Evolutionary conservation across 2,329 filamentous ascomycete species (phyloP).

Genomic region (Sclerotinia minor): DNA sequence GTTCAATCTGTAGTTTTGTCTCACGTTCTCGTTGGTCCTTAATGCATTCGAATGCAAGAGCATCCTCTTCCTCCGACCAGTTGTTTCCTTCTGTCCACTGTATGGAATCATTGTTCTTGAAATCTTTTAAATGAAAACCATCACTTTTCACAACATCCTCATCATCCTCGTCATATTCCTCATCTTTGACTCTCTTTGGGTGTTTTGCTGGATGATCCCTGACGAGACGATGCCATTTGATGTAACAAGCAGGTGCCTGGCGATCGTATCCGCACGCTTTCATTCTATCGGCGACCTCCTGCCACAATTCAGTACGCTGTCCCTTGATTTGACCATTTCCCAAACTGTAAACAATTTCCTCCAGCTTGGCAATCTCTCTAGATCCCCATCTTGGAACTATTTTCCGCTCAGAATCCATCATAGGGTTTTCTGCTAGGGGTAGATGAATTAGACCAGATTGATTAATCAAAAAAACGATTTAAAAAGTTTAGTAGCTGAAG

Average conservation of each 20-base stretch:
- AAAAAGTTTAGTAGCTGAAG: neutral
- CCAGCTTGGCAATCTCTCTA: neutral
- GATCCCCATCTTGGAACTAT: neutral
- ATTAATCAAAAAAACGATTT: neutral
- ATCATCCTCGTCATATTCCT: neutral
- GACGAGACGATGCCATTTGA: neutral
- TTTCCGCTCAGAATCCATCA: neutral
- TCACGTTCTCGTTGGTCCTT: conserved; percentile 15
- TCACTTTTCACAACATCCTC: neutral
- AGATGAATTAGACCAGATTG: neutral
- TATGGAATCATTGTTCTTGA: neutral
- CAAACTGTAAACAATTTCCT: neutral
- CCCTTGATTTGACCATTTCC: neutral
- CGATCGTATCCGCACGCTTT: neutral
- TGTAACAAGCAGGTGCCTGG: neutral
- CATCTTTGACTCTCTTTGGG: neutral
- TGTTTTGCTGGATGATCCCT: too few relatives aligned
- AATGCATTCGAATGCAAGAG: conserved; percentile 13
- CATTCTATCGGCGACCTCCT: neutral
- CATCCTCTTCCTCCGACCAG: conserved; percentile 10
- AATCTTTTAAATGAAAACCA: too few relatives aligned
- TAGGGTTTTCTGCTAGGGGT: neutral
- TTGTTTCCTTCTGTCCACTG: conserved; percentile 8
- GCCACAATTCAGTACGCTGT: neutral
- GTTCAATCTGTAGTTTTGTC: neutral